Evolutionary conservation across 1,139 yeast genomes (phyloP).

Genomic region (Zygoascus hellenicus): DNA sequence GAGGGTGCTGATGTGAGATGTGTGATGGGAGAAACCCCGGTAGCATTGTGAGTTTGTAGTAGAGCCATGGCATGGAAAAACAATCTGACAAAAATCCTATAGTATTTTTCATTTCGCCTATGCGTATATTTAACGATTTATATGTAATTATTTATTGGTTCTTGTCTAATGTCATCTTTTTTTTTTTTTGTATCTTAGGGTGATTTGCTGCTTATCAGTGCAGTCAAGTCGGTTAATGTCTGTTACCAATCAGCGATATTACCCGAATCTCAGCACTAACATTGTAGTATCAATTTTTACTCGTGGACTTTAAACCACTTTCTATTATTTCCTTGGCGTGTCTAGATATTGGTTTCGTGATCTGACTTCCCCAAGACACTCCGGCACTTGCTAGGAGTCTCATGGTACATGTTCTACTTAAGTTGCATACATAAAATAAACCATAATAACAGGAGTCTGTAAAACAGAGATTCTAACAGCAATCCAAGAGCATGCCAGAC

Average conservation of each 20-base stretch:
- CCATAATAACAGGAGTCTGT: too few relatives aligned
- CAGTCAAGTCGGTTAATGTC: background rate
- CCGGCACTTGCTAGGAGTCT: too few relatives aligned
- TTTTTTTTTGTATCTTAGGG: too few relatives aligned
- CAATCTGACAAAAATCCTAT: background rate
- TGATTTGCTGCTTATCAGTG: background rate
- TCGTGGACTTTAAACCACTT: background rate
- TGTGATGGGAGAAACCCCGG: background rate
- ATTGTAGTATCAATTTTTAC: background rate
- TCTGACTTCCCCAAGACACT: too few relatives aligned
- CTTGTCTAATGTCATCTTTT: too few relatives aligned
- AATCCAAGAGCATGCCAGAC: too few relatives aligned
- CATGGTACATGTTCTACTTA: too few relatives aligned
- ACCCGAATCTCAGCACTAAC: background rate
- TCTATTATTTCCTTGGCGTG: background rate
- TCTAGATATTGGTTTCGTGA: background rate
- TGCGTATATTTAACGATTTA: too few relatives aligned
- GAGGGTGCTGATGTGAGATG: constrained; percentile 1
- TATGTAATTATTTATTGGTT: too few relatives aligned
- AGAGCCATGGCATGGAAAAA: background rate
- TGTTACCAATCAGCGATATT: background rate
- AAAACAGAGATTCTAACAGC: too few relatives aligned
- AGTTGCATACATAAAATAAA: too few relatives aligned
- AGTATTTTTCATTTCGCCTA: too few relatives aligned
- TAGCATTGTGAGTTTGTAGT: background rate